These are phyloP conservation scores for Cercospora nicotianae DNA, from an alignment of 2,329 filamentous ascomycete species.

Conservation along the genomic window DNA sequence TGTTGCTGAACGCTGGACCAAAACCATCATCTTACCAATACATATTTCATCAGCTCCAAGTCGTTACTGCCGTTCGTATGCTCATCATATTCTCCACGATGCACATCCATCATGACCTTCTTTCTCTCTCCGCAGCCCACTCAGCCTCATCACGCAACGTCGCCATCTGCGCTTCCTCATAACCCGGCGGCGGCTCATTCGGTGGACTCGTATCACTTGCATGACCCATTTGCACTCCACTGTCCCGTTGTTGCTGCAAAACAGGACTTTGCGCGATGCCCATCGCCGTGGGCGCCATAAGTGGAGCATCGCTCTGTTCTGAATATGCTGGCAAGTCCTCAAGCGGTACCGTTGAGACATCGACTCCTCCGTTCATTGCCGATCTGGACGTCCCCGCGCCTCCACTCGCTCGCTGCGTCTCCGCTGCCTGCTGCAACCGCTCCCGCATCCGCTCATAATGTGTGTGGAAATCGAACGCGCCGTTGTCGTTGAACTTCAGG, in stretches of 20 bases:
- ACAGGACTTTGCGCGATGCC: constrained; percentile 29
- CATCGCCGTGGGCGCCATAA: constrained; percentile 42
- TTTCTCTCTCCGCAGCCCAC: constrained; percentile 38
- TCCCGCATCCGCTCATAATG: constrained; percentile 83
- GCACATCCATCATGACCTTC: constrained; percentile 20
- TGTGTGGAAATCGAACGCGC: constrained; percentile 86
- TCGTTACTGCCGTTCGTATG: not conserved
- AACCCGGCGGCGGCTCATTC: constrained; percentile 81
- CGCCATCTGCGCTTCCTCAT: constrained; percentile 86
- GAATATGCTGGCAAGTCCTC: constrained; percentile 90
- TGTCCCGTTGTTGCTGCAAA: constrained; percentile 26
- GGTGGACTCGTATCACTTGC: constrained; percentile 45
- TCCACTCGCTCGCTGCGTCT: constrained; percentile 57
- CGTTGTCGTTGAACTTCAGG: constrained; percentile 89
- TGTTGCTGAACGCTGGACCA: constrained; percentile 1
- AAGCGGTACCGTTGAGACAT: constrained; percentile 67
- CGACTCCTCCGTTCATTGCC: constrained; percentile 47
- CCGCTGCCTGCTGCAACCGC: constrained; percentile 75
- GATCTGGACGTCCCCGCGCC: constrained; percentile 35
- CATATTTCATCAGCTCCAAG: not conserved
- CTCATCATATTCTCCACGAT: not conserved
- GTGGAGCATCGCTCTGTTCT: constrained; percentile 49
- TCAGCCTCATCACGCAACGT: constrained; percentile 74
- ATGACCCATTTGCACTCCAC: constrained; percentile 17
- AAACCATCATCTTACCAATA: not conserved